Evolutionary conservation across 768 basidiomycete genomes (phyloP), one percentile per base, ranked within the genome.

Genomic region (Lanmaoa rubissima): DNA sequence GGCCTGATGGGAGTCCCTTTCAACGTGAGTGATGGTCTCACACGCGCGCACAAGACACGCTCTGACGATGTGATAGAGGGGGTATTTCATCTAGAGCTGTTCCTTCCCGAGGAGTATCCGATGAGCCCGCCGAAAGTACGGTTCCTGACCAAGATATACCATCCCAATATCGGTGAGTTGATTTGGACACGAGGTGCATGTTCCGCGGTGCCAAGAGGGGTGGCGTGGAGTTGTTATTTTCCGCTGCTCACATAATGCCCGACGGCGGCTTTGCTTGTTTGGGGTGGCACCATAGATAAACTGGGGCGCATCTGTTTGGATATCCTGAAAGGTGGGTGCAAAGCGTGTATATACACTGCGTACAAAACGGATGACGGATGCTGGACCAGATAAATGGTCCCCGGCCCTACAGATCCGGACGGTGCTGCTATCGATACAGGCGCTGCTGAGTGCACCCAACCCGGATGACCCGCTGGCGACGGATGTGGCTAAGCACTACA

Each of bases 41-140:
- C 12, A 16, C 41, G 2, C 43, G 36, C 16, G 36, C 1, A 28
- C 39, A 24, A 19, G n/a, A 38, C 5, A 4, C 24, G 17, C 14
- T 16, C 65, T 68, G 51, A 67, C 19, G 43, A 11, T n/a, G 17
- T 16, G 5, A 39, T 57, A 97, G 95, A 88, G 65, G 97, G 96
- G 21, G 79, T 90, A 19, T 98, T 98, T 78, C 90, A 87, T 65
- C 82, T 98, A n/a, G 97, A 99, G 74, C 79, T 99, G 43, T 99
- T 98, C 78, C 79, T 99, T 28, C 97, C 97, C 5, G 97, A 98
- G 74, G 97, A 98, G 73, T 99, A 99, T 75, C 97, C 97, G 1
- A 99, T 99, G 97, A 91, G 90, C 48, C 96, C 97, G 0, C 97
- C 97, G 24, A 99, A 99, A 76, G 97, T 99, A 55, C 82, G 96